Evolutionary conservation across 495 filamentous ascomycete genomes (phyloP), one percentile per base, ranked within the genome.

Genomic region (Penicillium arizonense): DNA sequence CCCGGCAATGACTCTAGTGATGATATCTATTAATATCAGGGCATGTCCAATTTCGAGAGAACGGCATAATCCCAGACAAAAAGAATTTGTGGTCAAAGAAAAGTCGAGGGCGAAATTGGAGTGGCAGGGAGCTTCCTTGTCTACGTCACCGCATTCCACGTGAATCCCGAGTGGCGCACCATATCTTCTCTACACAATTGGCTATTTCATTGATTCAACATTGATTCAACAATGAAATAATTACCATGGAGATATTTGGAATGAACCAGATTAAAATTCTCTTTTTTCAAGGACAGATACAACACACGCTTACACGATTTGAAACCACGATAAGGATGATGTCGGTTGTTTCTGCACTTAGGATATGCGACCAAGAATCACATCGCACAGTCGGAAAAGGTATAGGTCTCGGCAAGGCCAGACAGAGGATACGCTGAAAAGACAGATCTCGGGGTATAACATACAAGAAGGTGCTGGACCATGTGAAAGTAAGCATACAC

Each of bases 371-470:
- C 10, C 47, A 33, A 44, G 30, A 21, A 4, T 28, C 18, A 21
- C 9, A 30, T 42, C 47, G 30, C 24, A 21, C 37, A 45, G 47
- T 24, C 7, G 33, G 20, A 37, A 11, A 62, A 50, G 26, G 47
- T 4, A 13, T 21, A 51, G 36, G 51, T 32, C 34, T 47, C 49
- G n/a, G 39, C 39, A 33, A 50, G 39, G 47, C 21, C 45, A 44
- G 52, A 52, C 12, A 36, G 55, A 30, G n/a, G 49, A 36, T 44
- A 14, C 43, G 40, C 52, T 49, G 11, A 24, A 47, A 45, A 34
- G 47, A 38, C 50, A 52, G 53, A 47, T 50, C 41, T 30, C 36
- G 49, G 61, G 63, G 63, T 66, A 61, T 66, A 59, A 52, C 62
- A 63, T 53, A 57, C 38, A 47, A 13, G 33, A 50, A 44, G 23